Base-by-base conservation (phyloP, 768 basidiomycete species). In the Psilocybe cyanescens region DNA sequence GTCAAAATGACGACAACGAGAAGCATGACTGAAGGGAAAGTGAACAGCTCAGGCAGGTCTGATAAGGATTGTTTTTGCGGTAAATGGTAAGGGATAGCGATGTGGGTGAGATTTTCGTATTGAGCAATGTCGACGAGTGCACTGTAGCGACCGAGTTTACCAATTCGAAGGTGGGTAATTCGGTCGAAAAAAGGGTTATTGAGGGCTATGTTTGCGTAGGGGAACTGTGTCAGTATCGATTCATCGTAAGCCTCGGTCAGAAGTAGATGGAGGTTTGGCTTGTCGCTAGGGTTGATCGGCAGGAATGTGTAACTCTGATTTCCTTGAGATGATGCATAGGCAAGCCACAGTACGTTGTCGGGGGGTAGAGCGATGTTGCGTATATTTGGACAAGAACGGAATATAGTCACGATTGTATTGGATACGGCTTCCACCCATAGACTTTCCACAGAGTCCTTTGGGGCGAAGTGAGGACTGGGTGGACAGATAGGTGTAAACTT, bases 151-250 rank as follows among this genome's bases (percentile, higher is more conserved):
- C 58, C 58, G 19, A 64, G 54, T n/a, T 44, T 19, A 4, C 64
- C 64, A 4, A 70, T 47, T 9, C 66, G 61, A 31, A 73, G 63
- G 51, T 69, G 72, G 11, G 70, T 67, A 39, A 72, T 61, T 39
- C 64, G 65, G 0, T 31, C 44, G 41, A 68, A 69, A 16, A 72
- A 48, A 39, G 67, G 67, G 2, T 58, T 64, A 6, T 57, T 55
- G 17, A 48, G 35, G n/a, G 45, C 19, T 4, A 28, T 35, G n/a
- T 60, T 52, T 17, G 24, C 2, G 47, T 8, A 24, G 24, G 24
- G 24, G 24, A 24, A 24, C 24, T 24, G 24, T 24, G 2, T 24
- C 24, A 24, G 24, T 33, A 60, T 51, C 9, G 62, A 24, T 60
- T 70, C 68, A 66, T 57, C 41, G 7, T 59, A 14, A 4, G 41